These are phyloP conservation scores for Aspergillus caelatus DNA, from an alignment of 2,329 filamentous ascomycete genomes.

Conservation along the genomic window DNA sequence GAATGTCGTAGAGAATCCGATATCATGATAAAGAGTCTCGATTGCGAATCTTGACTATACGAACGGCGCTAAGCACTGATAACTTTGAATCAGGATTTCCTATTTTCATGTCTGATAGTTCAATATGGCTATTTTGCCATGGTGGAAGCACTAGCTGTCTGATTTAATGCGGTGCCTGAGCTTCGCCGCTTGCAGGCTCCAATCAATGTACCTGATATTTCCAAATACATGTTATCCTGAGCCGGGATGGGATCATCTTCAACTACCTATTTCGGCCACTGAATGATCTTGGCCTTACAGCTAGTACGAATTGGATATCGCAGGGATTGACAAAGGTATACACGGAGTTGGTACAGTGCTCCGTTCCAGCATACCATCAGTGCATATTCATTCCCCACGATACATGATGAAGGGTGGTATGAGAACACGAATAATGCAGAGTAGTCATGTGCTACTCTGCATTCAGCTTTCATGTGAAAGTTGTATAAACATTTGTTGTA, in stretches of 20 bases:
- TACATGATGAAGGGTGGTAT: background rate
- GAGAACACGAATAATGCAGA: background rate
- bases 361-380: background rate
- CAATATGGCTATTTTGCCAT: background rate
- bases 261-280: background rate
- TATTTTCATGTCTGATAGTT: background rate
- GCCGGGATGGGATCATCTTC: background rate
- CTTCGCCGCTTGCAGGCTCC: background rate
- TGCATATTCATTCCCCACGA: background rate
- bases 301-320: background rate
- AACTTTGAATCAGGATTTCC: background rate
- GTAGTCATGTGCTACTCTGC: conserved; percentile 9
- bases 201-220: background rate
- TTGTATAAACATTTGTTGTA: background rate
- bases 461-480: conserved; percentile 13
- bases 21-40: conserved; percentile 7
- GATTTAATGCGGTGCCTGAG: no score
- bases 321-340: background rate
- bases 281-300: background rate
- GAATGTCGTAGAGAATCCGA: conserved; percentile 14
- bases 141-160: no score
- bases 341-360: background rate
- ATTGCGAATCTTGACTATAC: background rate
- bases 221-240: background rate
- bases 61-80: background rate